Evolutionary conservation across 345 rosid genomes (phyloP).

Genomic region (Gossypium herbaceum): DNA sequence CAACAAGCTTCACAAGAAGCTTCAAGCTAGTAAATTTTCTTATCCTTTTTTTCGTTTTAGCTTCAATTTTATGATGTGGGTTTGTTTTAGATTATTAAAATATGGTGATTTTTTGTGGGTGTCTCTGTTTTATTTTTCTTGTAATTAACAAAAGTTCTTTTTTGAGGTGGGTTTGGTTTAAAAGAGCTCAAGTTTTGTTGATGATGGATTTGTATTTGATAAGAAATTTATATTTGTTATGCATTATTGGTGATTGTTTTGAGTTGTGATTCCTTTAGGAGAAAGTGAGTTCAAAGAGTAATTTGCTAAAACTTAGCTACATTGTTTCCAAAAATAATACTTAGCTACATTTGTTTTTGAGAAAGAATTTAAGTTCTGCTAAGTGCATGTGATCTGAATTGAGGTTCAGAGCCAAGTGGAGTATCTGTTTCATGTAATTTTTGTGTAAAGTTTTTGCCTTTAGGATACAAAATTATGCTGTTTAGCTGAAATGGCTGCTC

Average conservation of each 20-base stretch:
- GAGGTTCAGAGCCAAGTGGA: neutral
- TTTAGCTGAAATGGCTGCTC: neutral
- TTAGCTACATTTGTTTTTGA: neutral
- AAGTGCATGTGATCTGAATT: neutral
- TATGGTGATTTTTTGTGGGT: neutral
- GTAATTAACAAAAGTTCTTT: neutral
- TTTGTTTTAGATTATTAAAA: conserved; percentile 13
- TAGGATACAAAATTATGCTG: neutral
- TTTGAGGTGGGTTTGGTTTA: conserved; percentile 5
- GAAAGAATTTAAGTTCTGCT: neutral
- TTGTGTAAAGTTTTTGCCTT: neutral
- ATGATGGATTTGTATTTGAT: neutral
- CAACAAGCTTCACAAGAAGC: conserved; percentile 86
- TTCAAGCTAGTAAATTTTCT: conserved; percentile 55
- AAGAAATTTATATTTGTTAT: neutral
- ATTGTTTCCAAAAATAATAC: neutral
- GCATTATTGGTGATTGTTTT: neutral
- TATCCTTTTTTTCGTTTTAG: neutral
- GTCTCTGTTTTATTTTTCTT: neutral
- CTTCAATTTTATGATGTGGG: conserved; percentile 15
- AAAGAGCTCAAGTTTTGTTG: neutral
- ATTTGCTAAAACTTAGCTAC: neutral
- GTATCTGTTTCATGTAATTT: neutral
- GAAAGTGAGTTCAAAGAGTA: neutral
- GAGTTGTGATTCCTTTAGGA: neutral